Base-by-base conservation (phyloP, 768 basidiomycete genomes). In the Podaxis sp. region DNA sequence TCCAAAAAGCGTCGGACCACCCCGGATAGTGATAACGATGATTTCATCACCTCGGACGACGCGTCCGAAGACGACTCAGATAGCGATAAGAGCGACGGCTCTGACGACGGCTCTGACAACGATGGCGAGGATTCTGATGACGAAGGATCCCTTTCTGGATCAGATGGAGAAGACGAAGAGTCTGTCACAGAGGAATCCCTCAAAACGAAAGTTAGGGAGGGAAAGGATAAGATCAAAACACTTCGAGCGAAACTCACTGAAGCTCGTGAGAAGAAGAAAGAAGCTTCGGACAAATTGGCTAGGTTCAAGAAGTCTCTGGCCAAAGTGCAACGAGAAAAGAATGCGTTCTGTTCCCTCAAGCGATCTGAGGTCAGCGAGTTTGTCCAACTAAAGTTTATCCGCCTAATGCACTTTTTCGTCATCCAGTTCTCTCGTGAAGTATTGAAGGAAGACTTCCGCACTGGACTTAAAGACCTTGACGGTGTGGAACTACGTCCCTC, bases 371-470 rank as follows among this genome's bases (percentile, higher is more conserved):
- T 84, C 52, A 63, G 71, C 62, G 25, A 40, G 2, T 12, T 25
- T 11, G 27, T 52, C 56, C 24, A 6, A 2, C n/a, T 4, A 7
- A 19, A 50, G 15, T 19, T 50, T 38, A 22, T 17, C 24, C 49
- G 51, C 59, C 53, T 19, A 67, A 57, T 54, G 33, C 22, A 55
- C 46, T 46, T 65, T 12, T 63, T 33, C 46, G 41, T 25, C 33
- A 19, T 19, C 0, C 49, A 87, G 84, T 86, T 78, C 65, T 85
- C 85, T 27, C 76, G 78, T 15, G 82, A 82, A 52, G 79, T 83
- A 4, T 69, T 87, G 50, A 85, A 85, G 65, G 81, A 84, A 64
- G 85, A 87, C 63, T 87, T 88, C 70, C 76, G 86, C 38, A 70
- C 74, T 2, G 85, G 86, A 13, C 65, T 87, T 55, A 85, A 84